Percentiles rank a stretch among this genome's conserved stretches.
phyloP scores from a whole-genome alignment of 306 rosid species.

The Corylus americana region DNA sequence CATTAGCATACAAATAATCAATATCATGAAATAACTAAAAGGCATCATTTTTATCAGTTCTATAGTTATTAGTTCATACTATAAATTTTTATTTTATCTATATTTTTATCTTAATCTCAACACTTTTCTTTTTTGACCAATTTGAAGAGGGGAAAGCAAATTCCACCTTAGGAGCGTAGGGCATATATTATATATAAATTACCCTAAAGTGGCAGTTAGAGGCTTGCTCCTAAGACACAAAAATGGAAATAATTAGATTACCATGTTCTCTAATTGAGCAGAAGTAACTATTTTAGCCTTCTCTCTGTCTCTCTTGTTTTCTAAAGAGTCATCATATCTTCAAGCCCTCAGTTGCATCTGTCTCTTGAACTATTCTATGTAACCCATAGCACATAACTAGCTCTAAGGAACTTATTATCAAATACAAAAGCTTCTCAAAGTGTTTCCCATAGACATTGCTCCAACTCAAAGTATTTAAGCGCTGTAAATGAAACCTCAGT shows the following conservation, averaged over 20 bases:
- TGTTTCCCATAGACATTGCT: background rate
- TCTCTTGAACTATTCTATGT: background rate
- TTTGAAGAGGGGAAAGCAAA: background rate
- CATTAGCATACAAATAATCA: background rate
- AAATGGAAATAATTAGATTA: background rate
- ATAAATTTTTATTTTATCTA: no score
- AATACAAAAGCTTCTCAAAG: background rate
- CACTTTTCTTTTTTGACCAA: no score
- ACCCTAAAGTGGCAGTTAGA: background rate
- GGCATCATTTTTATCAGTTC: background rate
- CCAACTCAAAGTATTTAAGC: background rate
- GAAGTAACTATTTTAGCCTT: no score
- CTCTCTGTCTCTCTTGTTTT: background rate
- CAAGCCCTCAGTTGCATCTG: background rate
- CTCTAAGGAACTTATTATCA: background rate
- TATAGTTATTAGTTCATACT: no score
- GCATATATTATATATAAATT: background rate
- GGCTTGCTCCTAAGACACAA: background rate
- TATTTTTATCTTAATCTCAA: background rate
- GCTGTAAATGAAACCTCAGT: background rate
- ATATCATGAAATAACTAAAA: background rate
- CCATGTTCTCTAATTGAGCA: no score
- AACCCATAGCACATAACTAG: background rate
- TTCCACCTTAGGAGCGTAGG: background rate
- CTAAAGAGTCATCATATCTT: background rate